Percentiles rank a stretch among this genome's conserved stretches.
phyloP scores from a whole-genome alignment of 345 rosid genomes.

The Clausena lansium region DNA sequence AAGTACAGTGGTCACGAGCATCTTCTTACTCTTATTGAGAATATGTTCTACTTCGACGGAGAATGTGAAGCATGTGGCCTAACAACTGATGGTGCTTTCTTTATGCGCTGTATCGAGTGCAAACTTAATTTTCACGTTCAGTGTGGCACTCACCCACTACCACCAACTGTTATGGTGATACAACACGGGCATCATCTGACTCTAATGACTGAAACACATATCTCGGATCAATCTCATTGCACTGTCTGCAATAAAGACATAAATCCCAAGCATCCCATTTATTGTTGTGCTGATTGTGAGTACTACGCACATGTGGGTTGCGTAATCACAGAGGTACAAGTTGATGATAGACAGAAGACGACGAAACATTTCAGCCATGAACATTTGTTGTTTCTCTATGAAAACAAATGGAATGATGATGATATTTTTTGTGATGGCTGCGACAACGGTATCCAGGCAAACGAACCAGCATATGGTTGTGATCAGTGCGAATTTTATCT shows the following conservation, averaged over 20 bases:
- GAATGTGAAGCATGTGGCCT: background rate
- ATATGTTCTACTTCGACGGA: background rate
- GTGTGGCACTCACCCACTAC: background rate
- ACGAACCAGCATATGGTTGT: fast-evolving
- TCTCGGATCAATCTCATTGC: background rate
- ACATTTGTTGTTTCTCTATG: background rate
- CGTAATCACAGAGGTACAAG: background rate
- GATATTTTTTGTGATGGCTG: background rate
- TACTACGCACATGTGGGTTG: background rate
- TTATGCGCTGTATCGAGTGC: background rate
- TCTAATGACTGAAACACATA: background rate
- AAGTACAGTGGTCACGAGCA: background rate
- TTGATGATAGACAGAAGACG: background rate
- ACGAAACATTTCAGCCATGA: background rate
- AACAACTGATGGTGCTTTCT: background rate
- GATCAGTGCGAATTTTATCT: background rate
- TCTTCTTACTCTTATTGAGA: background rate
- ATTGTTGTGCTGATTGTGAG: background rate
- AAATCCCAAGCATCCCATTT: background rate
- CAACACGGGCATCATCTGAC: background rate
- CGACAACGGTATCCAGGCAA: background rate
- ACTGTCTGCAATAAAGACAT: background rate
- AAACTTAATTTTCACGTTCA: background rate
- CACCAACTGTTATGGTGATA: background rate
- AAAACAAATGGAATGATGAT: background rate